Percentiles rank a stretch among this genome's conserved stretches.
These are phyloP conservation scores for Chalciporus piperatus DNA, from an alignment of 768 basidiomycete genomes.

Conservation along the genomic window DNA sequence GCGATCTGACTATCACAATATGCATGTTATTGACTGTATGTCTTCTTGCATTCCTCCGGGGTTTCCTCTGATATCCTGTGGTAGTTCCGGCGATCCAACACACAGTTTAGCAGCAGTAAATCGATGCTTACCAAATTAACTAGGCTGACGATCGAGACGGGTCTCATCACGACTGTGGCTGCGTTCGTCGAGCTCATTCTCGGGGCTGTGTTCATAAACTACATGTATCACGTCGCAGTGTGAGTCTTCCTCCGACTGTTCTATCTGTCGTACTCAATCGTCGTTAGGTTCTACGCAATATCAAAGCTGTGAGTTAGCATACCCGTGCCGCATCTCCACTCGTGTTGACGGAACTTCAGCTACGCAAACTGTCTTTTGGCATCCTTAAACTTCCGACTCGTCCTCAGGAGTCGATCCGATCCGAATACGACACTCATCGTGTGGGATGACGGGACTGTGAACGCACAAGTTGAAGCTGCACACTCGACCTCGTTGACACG, in stretches of 20 bases:
- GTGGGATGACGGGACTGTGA: too few relatives aligned
- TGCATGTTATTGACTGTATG: constrained; percentile 18
- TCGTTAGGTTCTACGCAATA: constrained; percentile 11
- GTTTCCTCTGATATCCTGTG: not conserved
- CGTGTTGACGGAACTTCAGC: not conserved
- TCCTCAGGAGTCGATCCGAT: constrained; percentile 7
- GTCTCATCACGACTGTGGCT: constrained; percentile 19
- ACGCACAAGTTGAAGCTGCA: too few relatives aligned
- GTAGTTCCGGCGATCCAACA: constrained; percentile 14
- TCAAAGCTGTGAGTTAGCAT: constrained; percentile 14
- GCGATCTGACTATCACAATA: constrained; percentile 18
- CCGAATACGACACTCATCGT: not conserved
- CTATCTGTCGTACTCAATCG: too few relatives aligned
- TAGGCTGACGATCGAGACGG: constrained; percentile 24
- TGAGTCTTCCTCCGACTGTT: constrained; percentile 2
- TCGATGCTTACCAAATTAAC: constrained; percentile 11
- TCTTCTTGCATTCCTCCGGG: not conserved
- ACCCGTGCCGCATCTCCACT: not conserved
- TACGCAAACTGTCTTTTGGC: constrained; percentile 20
- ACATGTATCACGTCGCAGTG: constrained; percentile 16
- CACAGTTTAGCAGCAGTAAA: constrained; percentile 1
- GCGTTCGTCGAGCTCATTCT: constrained; percentile 18
- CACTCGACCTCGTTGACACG: too few relatives aligned
- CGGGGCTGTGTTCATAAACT: not conserved
- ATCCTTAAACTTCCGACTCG: constrained; percentile 13